phyloP scores from a whole-genome alignment of 208 protist species.

The Leishmania tropica region DNA sequence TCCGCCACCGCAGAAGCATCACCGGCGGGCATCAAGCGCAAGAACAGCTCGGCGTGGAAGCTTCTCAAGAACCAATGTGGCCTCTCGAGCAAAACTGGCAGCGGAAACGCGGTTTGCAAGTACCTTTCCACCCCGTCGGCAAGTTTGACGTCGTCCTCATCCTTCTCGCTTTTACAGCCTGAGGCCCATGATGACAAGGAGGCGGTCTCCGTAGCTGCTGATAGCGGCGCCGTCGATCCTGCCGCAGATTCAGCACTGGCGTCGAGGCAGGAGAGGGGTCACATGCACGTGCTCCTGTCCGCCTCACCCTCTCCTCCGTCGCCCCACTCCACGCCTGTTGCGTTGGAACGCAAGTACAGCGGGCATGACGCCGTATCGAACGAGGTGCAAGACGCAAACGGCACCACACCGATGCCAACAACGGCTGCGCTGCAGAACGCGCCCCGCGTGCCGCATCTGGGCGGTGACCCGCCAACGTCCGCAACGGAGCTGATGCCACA shows the following conservation, averaged over 20 bases:
- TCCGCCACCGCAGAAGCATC: neutral
- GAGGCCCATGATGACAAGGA: neutral
- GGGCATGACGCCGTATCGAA: neutral
- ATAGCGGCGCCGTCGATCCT: neutral
- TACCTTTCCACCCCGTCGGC: conserved; percentile 19
- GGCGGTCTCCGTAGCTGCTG: neutral
- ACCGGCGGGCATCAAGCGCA: neutral
- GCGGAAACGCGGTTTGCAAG: conserved; percentile 5
- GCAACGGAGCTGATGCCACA: neutral
- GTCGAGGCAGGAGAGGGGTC: neutral
- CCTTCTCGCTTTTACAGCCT: neutral
- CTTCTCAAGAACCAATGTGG: conserved; percentile 15
- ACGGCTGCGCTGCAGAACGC: neutral
- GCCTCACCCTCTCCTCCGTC: neutral
- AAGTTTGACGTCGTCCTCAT: neutral
- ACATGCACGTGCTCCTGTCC: conserved; percentile 1
- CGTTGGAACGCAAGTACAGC: neutral
- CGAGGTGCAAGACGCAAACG: neutral
- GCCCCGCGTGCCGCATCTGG: neutral
- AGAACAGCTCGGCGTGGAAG: conserved; percentile 12
- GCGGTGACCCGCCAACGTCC: neutral
- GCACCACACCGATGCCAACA: neutral
- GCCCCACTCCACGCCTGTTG: neutral
- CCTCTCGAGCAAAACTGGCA: neutral
- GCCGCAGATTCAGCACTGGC: neutral